Percentiles rank a stretch among this genome's conserved stretches.
phyloP scores from a whole-genome alignment of 352 stramenopile genomes.

The Pythium oligandrum region DNA sequence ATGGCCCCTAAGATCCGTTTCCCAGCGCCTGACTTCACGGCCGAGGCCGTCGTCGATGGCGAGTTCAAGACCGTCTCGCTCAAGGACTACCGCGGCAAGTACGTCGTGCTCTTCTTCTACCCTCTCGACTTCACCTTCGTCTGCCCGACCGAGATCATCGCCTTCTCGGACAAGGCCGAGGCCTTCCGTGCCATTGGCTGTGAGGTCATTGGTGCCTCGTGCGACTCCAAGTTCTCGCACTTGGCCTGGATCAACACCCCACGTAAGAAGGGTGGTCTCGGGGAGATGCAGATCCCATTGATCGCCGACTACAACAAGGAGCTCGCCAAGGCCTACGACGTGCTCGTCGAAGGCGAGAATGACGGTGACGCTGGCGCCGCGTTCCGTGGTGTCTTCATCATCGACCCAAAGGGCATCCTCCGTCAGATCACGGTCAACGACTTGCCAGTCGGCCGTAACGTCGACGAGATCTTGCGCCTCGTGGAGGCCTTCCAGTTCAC shows the following conservation, averaged over 20 bases:
- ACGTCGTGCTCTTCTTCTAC: slow-evolving; percentile 77
- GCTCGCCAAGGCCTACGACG: slow-evolving; percentile 76
- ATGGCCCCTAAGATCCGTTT: slow-evolving; percentile 58
- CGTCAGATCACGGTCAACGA: slow-evolving; percentile 88
- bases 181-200: slow-evolving; percentile 45
- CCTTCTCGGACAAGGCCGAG: slow-evolving; percentile 44
- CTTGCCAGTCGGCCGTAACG: slow-evolving; percentile 82
- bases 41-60: slow-evolving; percentile 36
- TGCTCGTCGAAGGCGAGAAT: slow-evolving; percentile 68
- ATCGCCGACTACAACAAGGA: slow-evolving; percentile 88
- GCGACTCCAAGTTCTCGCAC: slow-evolving; percentile 63
- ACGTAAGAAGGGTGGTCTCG: slow-evolving; percentile 83
- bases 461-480: slow-evolving; percentile 89
- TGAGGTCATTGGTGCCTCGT: slow-evolving; percentile 46
- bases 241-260: slow-evolving; percentile 58
- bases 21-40: slow-evolving; percentile 32
- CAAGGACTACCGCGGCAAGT: slow-evolving; percentile 54
- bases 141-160: slow-evolving; percentile 68
- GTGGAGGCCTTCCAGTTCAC: slow-evolving; percentile 91
- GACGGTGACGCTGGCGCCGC: slow-evolving; percentile 62
- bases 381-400: slow-evolving; percentile 89
- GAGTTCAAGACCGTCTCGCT: slow-evolving; percentile 49
- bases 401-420: slow-evolving; percentile 79
- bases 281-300: slow-evolving; percentile 89
- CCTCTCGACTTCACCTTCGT: slow-evolving; percentile 75